Percentiles rank a stretch among this genome's conserved stretches.
These are phyloP conservation scores for Ramalina peruviana DNA, from an alignment of 495 filamentous ascomycete species.

Conservation along the genomic window DNA sequence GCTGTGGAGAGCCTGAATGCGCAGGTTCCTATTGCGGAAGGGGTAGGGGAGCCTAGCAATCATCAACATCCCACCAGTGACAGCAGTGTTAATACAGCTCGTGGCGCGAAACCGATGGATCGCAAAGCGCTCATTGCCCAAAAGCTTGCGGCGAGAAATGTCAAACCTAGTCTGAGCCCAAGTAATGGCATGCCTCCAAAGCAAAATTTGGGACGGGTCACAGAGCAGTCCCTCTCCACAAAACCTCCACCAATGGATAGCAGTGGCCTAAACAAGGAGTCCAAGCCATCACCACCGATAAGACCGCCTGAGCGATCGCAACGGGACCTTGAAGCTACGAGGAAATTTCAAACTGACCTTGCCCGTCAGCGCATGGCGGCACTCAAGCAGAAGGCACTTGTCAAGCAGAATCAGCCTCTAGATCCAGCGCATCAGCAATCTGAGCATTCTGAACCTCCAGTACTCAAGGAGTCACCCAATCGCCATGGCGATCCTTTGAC, in stretches of 20 bases:
- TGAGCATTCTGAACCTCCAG: no score
- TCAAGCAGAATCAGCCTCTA: constrained; percentile 7
- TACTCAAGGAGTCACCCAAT: not conserved
- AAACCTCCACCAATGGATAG: not conserved
- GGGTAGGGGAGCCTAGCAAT: no score
- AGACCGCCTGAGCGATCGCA: not conserved
- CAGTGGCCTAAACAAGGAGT: not conserved
- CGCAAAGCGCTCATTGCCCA: constrained; percentile 65
- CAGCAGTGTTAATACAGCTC: not conserved
- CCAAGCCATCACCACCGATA: not conserved
- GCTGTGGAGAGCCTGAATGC: no score
- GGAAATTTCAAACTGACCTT: constrained; percentile 41
- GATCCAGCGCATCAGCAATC: no score
- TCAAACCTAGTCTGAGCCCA: constrained; percentile 18
- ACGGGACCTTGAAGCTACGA: constrained; percentile 32
- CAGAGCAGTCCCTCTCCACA: not conserved
- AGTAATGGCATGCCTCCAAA: not conserved
- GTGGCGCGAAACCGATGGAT: constrained; percentile 41
- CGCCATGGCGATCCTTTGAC: not conserved
- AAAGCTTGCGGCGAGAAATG: constrained; percentile 48
- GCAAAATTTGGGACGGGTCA: no score
- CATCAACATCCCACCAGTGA: no score
- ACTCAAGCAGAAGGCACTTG: constrained; percentile 30
- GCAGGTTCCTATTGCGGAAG: no score
- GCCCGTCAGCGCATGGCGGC: constrained; percentile 38